Conservation (phyloP, 805 yeast species). For the Candida insectalens region DNA sequence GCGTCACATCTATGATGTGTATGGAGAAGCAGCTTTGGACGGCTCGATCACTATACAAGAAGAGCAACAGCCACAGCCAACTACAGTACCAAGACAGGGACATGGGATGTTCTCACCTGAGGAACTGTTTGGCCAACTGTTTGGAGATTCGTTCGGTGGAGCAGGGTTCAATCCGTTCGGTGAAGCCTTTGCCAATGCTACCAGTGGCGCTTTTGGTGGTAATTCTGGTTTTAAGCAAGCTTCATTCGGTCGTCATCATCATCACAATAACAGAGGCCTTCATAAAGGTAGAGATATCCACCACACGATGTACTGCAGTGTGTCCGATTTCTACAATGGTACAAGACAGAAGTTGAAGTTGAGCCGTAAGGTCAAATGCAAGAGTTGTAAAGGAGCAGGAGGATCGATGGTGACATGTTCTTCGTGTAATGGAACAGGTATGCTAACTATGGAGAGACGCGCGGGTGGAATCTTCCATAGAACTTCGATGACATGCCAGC, state of each 20-base stretch:
- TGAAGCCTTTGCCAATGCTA: neutral
- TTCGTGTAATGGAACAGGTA: constrained; percentile 34
- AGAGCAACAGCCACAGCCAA: too few relatives aligned
- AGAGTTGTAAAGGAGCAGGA: constrained; percentile 43
- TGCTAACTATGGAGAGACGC: constrained; percentile 28
- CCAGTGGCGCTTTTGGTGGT: neutral
- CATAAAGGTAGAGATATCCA: constrained; percentile 44
- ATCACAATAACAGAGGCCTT: neutral
- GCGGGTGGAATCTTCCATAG: constrained; percentile 36
- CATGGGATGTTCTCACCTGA: too few relatives aligned
- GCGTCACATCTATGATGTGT: constrained; percentile 41
- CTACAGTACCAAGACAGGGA: too few relatives aligned
- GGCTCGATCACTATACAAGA: too few relatives aligned
- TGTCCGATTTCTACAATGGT: constrained; percentile 51
- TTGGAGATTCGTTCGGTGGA: too few relatives aligned
- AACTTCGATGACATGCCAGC: constrained; percentile 33
- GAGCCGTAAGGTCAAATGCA: constrained; percentile 40
- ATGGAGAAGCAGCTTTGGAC: constrained; percentile 35
- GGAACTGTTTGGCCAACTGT: constrained; percentile 23
- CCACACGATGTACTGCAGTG: constrained; percentile 41
- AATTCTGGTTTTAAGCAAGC: too few relatives aligned
- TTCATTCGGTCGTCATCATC: too few relatives aligned
- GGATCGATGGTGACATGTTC: constrained; percentile 28
- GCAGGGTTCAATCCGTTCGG: neutral
- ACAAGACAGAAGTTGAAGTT: constrained; percentile 45